Evolutionary conservation across 2,329 filamentous ascomycete genomes (phyloP).

Genomic region (Blastomyces parvus): DNA sequence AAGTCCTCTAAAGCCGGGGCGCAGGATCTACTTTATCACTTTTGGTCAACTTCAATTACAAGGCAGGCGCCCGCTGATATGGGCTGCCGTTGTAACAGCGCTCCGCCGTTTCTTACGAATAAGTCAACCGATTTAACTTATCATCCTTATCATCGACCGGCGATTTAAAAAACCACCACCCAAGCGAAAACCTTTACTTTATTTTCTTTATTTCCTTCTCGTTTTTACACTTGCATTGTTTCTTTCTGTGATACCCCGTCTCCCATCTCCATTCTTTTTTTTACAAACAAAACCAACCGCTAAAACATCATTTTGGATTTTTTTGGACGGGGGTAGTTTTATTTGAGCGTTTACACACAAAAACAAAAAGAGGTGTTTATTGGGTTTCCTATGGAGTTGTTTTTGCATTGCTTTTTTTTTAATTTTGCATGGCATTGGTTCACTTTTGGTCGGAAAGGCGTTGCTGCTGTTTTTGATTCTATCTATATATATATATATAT

Average conservation of each 20-base stretch:
- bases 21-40: not conserved
- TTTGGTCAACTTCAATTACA: not conserved
- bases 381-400: not conserved
- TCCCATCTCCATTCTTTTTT: not conserved
- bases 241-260: not conserved
- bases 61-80: not conserved
- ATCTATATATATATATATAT: no score
- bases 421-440: no score
- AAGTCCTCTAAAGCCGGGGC: constrained; percentile 50
- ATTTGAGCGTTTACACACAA: not conserved
- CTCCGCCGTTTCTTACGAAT: not conserved
- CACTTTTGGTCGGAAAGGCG: not conserved
- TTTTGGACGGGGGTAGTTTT: not conserved
- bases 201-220: not conserved
- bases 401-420: no score
- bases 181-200: not conserved
- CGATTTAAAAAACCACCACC: not conserved
- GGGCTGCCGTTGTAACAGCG: not conserved
- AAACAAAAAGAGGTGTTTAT: no score
- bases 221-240: not conserved
- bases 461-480: not conserved
- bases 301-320: not conserved
- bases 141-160: not conserved
- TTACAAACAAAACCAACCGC: not conserved
- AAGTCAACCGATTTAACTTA: not conserved